Percentiles rank a stretch among this genome's conserved stretches.
phyloP scores from a whole-genome alignment of 352 stramenopile species.

The Phytophthora multivora region DNA sequence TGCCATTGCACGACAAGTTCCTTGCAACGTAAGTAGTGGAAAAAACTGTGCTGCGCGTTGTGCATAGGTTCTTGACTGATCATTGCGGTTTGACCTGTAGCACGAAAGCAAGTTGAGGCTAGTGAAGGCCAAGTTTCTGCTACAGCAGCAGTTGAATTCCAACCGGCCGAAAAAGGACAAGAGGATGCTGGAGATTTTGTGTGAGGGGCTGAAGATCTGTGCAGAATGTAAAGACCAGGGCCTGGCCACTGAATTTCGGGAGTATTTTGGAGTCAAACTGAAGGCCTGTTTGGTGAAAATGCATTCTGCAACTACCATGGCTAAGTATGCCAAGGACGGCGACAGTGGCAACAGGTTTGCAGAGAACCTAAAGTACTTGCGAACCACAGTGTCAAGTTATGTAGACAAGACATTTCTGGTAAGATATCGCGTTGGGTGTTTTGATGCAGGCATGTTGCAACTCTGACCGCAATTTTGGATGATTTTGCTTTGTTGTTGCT shows the following conservation, averaged over 20 bases:
- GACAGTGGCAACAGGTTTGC: slow-evolving; percentile 34
- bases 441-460: not conserved
- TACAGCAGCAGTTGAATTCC: slow-evolving; percentile 50
- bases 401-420: slow-evolving; percentile 65
- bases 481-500: not conserved
- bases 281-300: slow-evolving; percentile 59
- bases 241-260: slow-evolving; percentile 26
- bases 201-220: slow-evolving; percentile 45
- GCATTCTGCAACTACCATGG: slow-evolving; percentile 43
- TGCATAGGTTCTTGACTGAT: not conserved
- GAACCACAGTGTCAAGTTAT: slow-evolving; percentile 45
- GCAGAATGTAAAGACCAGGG: slow-evolving; percentile 11
- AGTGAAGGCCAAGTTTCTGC: slow-evolving; percentile 61
- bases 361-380: slow-evolving; percentile 57
- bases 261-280: slow-evolving; percentile 62
- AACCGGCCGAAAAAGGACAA: slow-evolving; percentile 43
- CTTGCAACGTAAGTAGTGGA: slow-evolving; percentile 19
- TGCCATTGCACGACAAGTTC: slow-evolving; percentile 18
- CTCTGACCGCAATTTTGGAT: slow-evolving; percentile 8
- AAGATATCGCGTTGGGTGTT: slow-evolving; percentile 1
- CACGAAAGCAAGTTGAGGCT: slow-evolving; percentile 50
- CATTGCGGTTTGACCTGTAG: slow-evolving; percentile 18
- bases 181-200: slow-evolving; percentile 51
- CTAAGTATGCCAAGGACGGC: slow-evolving; percentile 27
- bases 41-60: not conserved